Conservation (phyloP, 495 filamentous ascomycete species). For the Xylaria castorea region DNA sequence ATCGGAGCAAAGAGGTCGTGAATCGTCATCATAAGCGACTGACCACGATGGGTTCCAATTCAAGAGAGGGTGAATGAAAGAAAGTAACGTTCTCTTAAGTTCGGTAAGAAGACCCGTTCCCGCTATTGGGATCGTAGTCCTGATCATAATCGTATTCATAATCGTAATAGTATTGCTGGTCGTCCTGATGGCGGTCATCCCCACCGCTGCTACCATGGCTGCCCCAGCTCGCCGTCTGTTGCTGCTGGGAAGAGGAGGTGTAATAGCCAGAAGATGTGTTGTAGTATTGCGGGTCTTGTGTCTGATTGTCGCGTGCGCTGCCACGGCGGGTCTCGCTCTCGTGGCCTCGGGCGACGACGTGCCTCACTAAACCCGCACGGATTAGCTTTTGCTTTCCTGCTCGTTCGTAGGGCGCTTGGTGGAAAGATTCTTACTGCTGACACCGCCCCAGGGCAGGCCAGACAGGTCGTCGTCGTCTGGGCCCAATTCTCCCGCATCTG, state of each 20-base stretch:
- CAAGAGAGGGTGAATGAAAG: not conserved
- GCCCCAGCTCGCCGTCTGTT: slow-evolving; percentile 35
- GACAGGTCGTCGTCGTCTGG: slow-evolving; percentile 55
- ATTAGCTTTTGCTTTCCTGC: slow-evolving; percentile 9
- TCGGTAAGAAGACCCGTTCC: slow-evolving; percentile 28
- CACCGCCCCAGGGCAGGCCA: slow-evolving; percentile 69
- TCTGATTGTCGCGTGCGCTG: slow-evolving; percentile 34
- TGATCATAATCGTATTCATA: slow-evolving; percentile 38
- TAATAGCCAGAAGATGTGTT: slow-evolving; percentile 30
- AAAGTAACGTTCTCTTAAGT: slow-evolving; percentile 18
- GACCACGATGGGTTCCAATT: not conserved
- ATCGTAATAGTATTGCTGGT: slow-evolving; percentile 39
- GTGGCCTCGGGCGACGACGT: slow-evolving; percentile 61
- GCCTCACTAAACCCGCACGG: slow-evolving; percentile 44
- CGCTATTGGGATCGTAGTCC: slow-evolving; percentile 33
- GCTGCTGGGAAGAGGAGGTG: slow-evolving; percentile 32
- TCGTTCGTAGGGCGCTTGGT: not conserved
- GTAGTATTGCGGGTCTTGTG: slow-evolving; percentile 31
- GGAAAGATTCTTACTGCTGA: slow-evolving; percentile 44
- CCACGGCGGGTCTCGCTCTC: slow-evolving; percentile 49
- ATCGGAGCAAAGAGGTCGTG: not conserved
- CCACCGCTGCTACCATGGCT: slow-evolving; percentile 39
- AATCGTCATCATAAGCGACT: not conserved
- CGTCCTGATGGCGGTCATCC: slow-evolving; percentile 37
- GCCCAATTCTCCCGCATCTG: slow-evolving; percentile 57